These are phyloP conservation scores for Pilatotrama ljubarskyi DNA, from an alignment of 768 basidiomycete genomes.

Conservation along the genomic window DNA sequence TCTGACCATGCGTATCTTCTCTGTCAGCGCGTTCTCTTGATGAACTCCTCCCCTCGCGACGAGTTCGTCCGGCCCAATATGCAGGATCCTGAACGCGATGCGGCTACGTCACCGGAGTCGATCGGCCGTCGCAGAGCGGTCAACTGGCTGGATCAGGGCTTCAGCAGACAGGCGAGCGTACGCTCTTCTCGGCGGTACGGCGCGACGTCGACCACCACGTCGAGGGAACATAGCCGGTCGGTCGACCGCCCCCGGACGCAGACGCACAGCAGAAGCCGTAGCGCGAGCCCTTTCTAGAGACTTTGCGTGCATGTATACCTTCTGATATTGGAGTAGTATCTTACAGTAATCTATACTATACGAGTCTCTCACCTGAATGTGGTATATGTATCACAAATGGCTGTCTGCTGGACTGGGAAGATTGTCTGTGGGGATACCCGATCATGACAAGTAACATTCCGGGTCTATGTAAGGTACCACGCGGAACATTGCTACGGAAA, in stretches of 20 bases:
- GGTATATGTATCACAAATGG: conserved; percentile 8
- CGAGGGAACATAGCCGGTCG: conserved; percentile 14
- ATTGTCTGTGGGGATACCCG: neutral
- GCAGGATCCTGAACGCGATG: conserved; percentile 21
- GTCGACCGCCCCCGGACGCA: neutral
- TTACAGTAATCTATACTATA: conserved; percentile 14
- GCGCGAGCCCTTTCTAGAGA: conserved; percentile 2
- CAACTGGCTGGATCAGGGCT: conserved; percentile 26
- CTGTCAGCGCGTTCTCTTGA: conserved; percentile 58
- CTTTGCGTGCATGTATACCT: neutral
- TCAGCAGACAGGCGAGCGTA: conserved; percentile 1
- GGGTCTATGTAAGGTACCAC: conserved; percentile 7
- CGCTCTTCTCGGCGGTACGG: conserved; percentile 11
- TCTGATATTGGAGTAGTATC: conserved; percentile 14
- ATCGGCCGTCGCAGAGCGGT: conserved; percentile 24
- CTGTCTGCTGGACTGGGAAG: neutral
- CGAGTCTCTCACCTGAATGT: conserved; percentile 7
- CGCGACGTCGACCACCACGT: conserved; percentile 12
- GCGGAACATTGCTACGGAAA: conserved; percentile 5
- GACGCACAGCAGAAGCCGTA: conserved; percentile 6
- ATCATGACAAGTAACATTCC: neutral
- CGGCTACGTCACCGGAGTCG: conserved; percentile 20
- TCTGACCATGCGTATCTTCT: neutral
- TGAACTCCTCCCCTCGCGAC: conserved; percentile 64
- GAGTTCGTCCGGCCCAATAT: conserved; percentile 24